Conservation (phyloP, 1,284 basidiomycete species). For the Rhodotorula sp. region DNA sequence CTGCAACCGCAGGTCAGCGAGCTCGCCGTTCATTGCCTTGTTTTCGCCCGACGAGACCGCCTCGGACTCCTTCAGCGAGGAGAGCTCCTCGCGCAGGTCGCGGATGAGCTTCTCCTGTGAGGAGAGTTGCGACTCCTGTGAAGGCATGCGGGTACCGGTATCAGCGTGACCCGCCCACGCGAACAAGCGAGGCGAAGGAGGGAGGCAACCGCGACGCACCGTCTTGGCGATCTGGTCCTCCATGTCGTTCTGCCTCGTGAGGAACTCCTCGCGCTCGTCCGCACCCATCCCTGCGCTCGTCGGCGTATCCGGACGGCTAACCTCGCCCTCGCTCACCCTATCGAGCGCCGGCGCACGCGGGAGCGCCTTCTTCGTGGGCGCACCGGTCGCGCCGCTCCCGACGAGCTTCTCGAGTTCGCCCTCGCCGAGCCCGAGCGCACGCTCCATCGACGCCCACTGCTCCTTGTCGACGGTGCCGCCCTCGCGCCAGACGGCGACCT, state of each 20-base stretch:
- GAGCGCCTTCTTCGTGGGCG: slow-evolving; percentile 52
- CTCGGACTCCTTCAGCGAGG: slow-evolving; percentile 86
- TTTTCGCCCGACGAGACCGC: slow-evolving; percentile 79
- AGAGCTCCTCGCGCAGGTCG: slow-evolving; percentile 69
- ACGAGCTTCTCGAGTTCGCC: slow-evolving; percentile 43
- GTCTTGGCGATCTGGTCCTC: slow-evolving; percentile 89
- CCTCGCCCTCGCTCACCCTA: slow-evolving; percentile 35
- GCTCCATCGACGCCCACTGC: slow-evolving; percentile 77
- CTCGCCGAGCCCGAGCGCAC: slow-evolving; percentile 53
- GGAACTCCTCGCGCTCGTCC: slow-evolving; percentile 96
- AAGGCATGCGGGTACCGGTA: too few species aligned
- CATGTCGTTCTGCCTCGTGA: slow-evolving; percentile 94
- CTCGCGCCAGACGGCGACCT: slow-evolving; percentile 84
- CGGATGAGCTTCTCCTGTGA: slow-evolving; percentile 67
- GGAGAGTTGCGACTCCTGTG: slow-evolving; percentile 72
- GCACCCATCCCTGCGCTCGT: slow-evolving; percentile 75
- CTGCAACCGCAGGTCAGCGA: slow-evolving; percentile 89
- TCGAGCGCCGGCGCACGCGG: slow-evolving; percentile 57
- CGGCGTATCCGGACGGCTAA: slow-evolving; percentile 78
- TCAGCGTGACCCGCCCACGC: too few species aligned
- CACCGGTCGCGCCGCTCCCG: background rate
- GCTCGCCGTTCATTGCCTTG: slow-evolving; percentile 74
- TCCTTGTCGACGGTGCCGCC: slow-evolving; percentile 83
- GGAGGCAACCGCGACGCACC: slow-evolving; percentile 46
- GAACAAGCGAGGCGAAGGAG: background rate